Conservation (phyloP, 2,329 filamentous ascomycete genomes). For the Ophiostoma quercus region DNA sequence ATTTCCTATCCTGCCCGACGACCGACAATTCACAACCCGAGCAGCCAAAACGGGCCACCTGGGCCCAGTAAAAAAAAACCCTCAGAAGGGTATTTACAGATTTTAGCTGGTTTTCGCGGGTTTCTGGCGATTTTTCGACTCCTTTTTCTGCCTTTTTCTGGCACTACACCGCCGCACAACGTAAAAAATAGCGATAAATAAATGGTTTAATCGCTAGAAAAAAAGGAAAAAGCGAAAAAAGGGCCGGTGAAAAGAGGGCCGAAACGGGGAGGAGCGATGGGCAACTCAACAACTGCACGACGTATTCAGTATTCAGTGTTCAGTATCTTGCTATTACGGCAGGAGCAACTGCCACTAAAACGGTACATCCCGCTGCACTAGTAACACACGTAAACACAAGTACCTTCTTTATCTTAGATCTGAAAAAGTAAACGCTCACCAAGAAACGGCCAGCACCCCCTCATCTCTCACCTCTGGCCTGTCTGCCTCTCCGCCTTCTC, state of each 20-base stretch:
- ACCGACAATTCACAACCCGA: conserved; percentile 24
- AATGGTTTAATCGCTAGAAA: not conserved
- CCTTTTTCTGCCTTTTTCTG: not conserved
- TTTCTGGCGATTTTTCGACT: not conserved
- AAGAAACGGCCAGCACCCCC: conserved; percentile 5
- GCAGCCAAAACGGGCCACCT: not conserved
- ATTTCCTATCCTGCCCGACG: conserved; percentile 27
- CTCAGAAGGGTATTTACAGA: not conserved
- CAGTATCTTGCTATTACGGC: not conserved
- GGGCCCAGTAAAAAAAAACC: conserved; percentile 18
- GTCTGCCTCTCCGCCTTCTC: not conserved
- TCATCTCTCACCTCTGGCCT: conserved; percentile 14
- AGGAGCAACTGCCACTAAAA: not conserved
- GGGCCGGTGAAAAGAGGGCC: conserved; percentile 24
- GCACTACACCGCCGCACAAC: conserved; percentile 12
- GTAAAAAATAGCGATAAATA: conserved; percentile 16
- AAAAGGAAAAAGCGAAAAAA: not conserved
- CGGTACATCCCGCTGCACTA: not conserved
- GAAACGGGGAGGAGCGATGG: conserved; percentile 17
- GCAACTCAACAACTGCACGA: not conserved
- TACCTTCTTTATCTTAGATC: conserved; percentile 11
- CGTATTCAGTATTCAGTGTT: not conserved
- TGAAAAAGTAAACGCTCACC: conserved; percentile 5
- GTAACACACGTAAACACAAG: not conserved
- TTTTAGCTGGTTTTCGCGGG: not conserved